These are phyloP conservation scores for Epichloe coenophiala DNA, from an alignment of 2,329 filamentous ascomycete species.

Conservation along the genomic window DNA sequence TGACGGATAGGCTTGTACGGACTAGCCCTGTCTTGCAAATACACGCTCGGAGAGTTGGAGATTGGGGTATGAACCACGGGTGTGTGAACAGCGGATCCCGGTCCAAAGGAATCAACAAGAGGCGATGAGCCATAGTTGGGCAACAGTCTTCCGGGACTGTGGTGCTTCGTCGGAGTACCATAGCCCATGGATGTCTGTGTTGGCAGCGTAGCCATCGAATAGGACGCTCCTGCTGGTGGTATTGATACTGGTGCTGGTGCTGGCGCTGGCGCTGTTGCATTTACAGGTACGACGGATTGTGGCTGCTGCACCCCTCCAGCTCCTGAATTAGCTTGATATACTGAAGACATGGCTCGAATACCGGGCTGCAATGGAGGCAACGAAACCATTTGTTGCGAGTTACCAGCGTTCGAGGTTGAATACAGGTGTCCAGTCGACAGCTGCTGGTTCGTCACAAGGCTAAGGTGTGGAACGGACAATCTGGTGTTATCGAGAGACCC, in stretches of 20 bases:
- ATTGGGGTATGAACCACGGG: slow-evolving; percentile 47
- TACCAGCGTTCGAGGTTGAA: slow-evolving; percentile 24
- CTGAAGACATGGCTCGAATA: slow-evolving; percentile 62
- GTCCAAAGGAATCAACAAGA: slow-evolving; percentile 46
- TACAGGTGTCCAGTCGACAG: slow-evolving; percentile 27
- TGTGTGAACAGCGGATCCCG: slow-evolving; percentile 39
- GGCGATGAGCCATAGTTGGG: slow-evolving; percentile 46
- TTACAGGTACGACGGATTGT: slow-evolving; percentile 16
- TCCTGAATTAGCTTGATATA: slow-evolving; percentile 47
- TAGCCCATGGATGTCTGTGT: slow-evolving; percentile 24
- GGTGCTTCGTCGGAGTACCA: slow-evolving; percentile 38
- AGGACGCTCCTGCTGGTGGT: slow-evolving; percentile 7
- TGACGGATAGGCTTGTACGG: slow-evolving; percentile 85
- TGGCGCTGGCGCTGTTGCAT: slow-evolving; percentile 10
- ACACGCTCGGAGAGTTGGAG: slow-evolving; percentile 74
- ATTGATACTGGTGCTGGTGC: slow-evolving; percentile 8
- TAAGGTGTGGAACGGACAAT: slow-evolving; percentile 59
- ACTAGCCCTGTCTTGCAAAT: slow-evolving; percentile 76
- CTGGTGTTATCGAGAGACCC: slow-evolving; percentile 23
- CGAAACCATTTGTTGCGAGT: slow-evolving; percentile 28
- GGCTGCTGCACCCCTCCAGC: slow-evolving; percentile 21
- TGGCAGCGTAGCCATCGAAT: slow-evolving; percentile 9
- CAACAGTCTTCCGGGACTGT: slow-evolving; percentile 36
- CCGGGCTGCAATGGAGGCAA: slow-evolving; percentile 48
- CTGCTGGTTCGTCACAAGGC: slow-evolving; percentile 39